Base-by-base conservation (phyloP, 352 stramenopile genomes). In the Pythium coloratum region DNA sequence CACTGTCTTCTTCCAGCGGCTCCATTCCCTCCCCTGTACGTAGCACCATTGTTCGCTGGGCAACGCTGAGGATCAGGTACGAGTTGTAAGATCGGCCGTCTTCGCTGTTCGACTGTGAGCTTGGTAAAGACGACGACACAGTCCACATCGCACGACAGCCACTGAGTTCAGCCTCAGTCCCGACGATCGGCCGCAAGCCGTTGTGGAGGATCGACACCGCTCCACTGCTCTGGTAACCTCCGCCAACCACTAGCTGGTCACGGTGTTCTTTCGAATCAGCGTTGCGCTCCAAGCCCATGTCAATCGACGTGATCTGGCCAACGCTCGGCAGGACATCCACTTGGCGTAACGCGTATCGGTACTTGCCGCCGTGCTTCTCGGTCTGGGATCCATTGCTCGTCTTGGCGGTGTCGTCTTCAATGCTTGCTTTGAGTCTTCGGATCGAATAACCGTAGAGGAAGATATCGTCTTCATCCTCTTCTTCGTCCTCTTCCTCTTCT, bases 91-190 rank as follows among this genome's bases (percentile, higher is more conserved):
- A 69, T 4, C 78, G 72, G 6, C 76, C 79, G 62, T 91, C 84
- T 12, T 68, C 61, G 49, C 82, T 53, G 20, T 30, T 89, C 34
- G 77, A 80, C 9, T 65, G 76, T 0, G 76, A 66, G 10, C 65
- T 81, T 16, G 81, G 75, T 8, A 90, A 50, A 0, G 76, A 91
- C 9, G 84, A 92, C 1, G 85, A 90, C 2, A 96, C 84, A 0
- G 88, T 92, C 88, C 88, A 96, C 82, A 96, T 93, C 2, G 86
- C 86, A 55, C 88, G 84, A 44, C 88, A 96, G 7, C 88, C 88
- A 46, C 76, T 92, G 5, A 96, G 67, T 54, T 93, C 84, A 18
- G 82, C 86, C 59, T 94, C 88, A 0, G 88, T 96, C 36, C 83
- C 80, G 4, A 95, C 88, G 38, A 95, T 91, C n/a, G 88, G 88